A percentile compares a stretch with the other conserved stretches of the same genome.
phyloP scores from a whole-genome alignment of 805 yeast species.

The Candida multigemmis region DNA sequence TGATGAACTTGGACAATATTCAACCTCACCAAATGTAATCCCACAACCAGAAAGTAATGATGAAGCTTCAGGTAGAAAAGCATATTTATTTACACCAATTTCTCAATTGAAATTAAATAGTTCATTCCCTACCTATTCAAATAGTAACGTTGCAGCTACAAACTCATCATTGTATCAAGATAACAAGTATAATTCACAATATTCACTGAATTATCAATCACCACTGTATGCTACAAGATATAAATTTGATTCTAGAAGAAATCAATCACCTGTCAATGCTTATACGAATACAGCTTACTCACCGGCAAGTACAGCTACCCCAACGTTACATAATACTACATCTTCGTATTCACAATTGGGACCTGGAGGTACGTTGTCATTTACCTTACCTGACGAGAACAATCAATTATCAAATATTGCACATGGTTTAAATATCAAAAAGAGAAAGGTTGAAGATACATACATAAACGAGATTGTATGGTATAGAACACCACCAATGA shows the following conservation, averaged over 20 bases:
- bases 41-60: slow-evolving; percentile 32
- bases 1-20: slow-evolving; percentile 76
- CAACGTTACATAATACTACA: slow-evolving; percentile 18
- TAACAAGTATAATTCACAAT: slow-evolving; percentile 1
- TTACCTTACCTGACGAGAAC: slow-evolving; percentile 13
- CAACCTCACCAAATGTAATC: slow-evolving; percentile 30
- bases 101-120: slow-evolving; percentile 25
- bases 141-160: background rate
- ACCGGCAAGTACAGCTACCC: too few species aligned
- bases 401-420: slow-evolving; percentile 10
- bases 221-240: slow-evolving; percentile 1
- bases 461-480: slow-evolving; percentile 33
- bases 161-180: background rate
- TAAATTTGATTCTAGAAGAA: slow-evolving; percentile 2
- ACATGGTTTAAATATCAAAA: slow-evolving; percentile 15
- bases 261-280: too few species aligned
- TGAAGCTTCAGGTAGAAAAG: slow-evolving; percentile 21
- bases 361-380: slow-evolving; percentile 31
- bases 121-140: slow-evolving; percentile 1
- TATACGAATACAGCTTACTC: too few species aligned
- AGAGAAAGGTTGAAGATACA: slow-evolving; percentile 9
- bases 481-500: slow-evolving; percentile 60
- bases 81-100: slow-evolving; percentile 35
- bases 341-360: slow-evolving; percentile 26
- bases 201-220: slow-evolving; percentile 2